These are phyloP conservation scores for Pseudogymnoascus sp. DNA, from an alignment of 2,329 filamentous ascomycete genomes.

Conservation along the genomic window DNA sequence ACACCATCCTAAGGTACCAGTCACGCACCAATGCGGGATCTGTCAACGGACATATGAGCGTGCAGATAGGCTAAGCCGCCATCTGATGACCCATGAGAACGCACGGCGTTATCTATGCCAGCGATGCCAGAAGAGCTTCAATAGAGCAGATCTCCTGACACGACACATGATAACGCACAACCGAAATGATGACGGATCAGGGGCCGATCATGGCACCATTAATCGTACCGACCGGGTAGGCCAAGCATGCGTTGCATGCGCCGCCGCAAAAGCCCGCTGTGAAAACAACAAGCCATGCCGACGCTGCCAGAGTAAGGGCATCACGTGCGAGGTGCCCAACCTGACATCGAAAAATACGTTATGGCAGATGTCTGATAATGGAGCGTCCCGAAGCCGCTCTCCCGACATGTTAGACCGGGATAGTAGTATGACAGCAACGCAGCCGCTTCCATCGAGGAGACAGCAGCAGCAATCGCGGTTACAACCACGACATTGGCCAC, in stretches of 20 bases:
- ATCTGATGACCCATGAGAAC: slow-evolving; percentile 21
- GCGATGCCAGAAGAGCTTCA: slow-evolving; percentile 19
- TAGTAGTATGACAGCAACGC: neutral
- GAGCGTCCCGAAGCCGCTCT: neutral
- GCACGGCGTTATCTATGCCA: slow-evolving; percentile 17
- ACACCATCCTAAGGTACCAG: neutral
- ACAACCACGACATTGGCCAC: neutral
- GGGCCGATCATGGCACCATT: neutral
- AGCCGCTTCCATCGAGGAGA: neutral
- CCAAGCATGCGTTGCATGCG: slow-evolving; percentile 17
- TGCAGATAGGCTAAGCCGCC: slow-evolving; percentile 12
- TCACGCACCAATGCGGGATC: slow-evolving; percentile 14
- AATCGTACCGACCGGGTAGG: slow-evolving; percentile 14
- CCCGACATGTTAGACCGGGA: neutral
- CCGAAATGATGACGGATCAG: slow-evolving; percentile 1
- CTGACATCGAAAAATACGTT: neutral
- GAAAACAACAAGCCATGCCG: slow-evolving; percentile 19
- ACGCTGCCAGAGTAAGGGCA: slow-evolving; percentile 14
- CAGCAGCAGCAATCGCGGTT: neutral
- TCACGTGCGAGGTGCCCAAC: slow-evolving; percentile 11
- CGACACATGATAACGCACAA: slow-evolving; percentile 17
- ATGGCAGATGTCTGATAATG: neutral
- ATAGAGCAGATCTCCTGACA: slow-evolving; percentile 16
- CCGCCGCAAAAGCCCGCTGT: slow-evolving; percentile 17
- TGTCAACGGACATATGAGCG: slow-evolving; percentile 18